Evolutionary conservation across 371 early-diverging fungal genomes (phyloP).

Genomic region (Rhizopus arrhizus): DNA sequence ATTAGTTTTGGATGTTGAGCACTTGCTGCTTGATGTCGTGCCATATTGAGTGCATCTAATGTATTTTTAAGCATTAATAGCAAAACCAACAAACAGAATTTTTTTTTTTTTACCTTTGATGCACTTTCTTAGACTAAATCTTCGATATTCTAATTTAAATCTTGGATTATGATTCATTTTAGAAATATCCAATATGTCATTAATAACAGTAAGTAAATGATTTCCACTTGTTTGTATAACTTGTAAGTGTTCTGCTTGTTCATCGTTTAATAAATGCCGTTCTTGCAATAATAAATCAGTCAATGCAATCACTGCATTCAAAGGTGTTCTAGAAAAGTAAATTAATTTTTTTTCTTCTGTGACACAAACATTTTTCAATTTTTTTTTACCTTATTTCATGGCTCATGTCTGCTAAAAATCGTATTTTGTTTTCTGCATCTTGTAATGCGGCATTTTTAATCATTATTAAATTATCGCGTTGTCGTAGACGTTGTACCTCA

Average conservation of each 20-base stretch:
- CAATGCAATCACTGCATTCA: slow-evolving; percentile 67
- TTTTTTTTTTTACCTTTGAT: slow-evolving; percentile 48
- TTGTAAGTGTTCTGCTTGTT: slow-evolving; percentile 59
- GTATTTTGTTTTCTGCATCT: slow-evolving; percentile 62
- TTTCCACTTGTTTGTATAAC: slow-evolving; percentile 67
- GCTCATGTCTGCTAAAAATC: slow-evolving; percentile 64
- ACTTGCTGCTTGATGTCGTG: slow-evolving; percentile 53
- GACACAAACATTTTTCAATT: not conserved
- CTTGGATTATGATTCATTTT: slow-evolving; percentile 65
- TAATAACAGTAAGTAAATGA: slow-evolving; percentile 61
- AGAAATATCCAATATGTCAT: slow-evolving; percentile 64
- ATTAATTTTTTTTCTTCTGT: not conserved
- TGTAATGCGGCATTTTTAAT: slow-evolving; percentile 56
- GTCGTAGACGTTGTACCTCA: slow-evolving; percentile 49
- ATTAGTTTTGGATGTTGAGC: slow-evolving; percentile 45
- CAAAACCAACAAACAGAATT: too few relatives aligned
- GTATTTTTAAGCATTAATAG: not conserved
- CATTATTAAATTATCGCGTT: slow-evolving; percentile 49
- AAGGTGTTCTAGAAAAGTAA: slow-evolving; percentile 50
- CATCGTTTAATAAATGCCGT: slow-evolving; percentile 48
- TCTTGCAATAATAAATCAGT: slow-evolving; percentile 60
- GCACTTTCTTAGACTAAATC: slow-evolving; percentile 60
- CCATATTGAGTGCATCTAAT: slow-evolving; percentile 55
- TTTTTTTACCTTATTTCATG: slow-evolving; percentile 49
- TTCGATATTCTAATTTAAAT: slow-evolving; percentile 58